phyloP scores from a whole-genome alignment of 768 basidiomycete species.

The Leucocoprinus leucothites region DNA sequence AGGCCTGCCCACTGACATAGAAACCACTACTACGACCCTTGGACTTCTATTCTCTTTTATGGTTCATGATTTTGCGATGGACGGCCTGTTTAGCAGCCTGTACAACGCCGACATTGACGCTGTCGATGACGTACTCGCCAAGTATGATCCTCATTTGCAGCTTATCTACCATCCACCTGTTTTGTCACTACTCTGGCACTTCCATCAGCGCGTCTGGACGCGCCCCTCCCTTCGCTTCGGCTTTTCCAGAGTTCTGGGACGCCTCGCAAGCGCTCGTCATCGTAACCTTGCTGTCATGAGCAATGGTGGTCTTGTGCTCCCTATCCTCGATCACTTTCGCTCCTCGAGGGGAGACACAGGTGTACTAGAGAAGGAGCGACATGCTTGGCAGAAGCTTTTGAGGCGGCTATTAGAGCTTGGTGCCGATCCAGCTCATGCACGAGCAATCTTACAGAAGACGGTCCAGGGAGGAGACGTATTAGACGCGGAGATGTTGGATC shows the following conservation, averaged over 20 bases:
- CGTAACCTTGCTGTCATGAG: conserved; percentile 69
- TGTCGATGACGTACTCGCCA: conserved; percentile 36
- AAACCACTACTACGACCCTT: conserved; percentile 10
- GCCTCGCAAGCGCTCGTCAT: conserved; percentile 57
- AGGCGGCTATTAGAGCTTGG: conserved; percentile 76
- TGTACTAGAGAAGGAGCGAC: conserved; percentile 46
- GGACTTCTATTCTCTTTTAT: conserved; percentile 62
- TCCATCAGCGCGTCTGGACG: conserved; percentile 18
- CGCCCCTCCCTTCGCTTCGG: conserved; percentile 42
- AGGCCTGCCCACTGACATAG: conserved; percentile 44
- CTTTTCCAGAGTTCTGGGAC: conserved; percentile 60
- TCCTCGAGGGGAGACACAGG: conserved; percentile 15
- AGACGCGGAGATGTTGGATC: conserved; percentile 64
- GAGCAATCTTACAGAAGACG: conserved; percentile 57
- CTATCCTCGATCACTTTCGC: conserved; percentile 49
- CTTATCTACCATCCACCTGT: conserved; percentile 59
- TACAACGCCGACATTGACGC: conserved; percentile 28
- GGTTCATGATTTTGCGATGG: conserved; percentile 58
- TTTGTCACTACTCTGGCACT: conserved; percentile 56
- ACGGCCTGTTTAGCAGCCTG: conserved; percentile 53
- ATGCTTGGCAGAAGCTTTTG: conserved; percentile 58
- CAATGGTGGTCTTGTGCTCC: conserved; percentile 50
- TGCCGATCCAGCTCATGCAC: conserved; percentile 59
- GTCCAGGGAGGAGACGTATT: conserved; percentile 47
- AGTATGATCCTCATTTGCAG: conserved; percentile 36